phyloP scores from a whole-genome alignment of 148 eudicot species.

The Silene uniflora region DNA sequence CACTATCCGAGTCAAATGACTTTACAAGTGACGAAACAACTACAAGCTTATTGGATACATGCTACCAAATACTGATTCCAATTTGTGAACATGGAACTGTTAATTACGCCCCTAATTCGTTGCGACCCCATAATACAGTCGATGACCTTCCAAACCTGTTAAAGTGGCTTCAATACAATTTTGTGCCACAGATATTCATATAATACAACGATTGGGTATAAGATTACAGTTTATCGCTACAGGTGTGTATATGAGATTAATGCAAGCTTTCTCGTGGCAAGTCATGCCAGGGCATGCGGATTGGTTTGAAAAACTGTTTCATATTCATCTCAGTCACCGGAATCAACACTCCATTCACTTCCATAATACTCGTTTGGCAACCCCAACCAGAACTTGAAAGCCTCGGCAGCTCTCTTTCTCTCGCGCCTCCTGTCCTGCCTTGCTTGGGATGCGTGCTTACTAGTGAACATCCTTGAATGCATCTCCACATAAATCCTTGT shows the following conservation, averaged over 20 bases:
- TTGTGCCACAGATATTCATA: no score
- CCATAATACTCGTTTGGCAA: slow-evolving; percentile 84
- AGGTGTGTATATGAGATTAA: not conserved
- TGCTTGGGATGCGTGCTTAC: slow-evolving; percentile 92
- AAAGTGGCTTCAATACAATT: no score
- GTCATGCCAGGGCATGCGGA: not conserved
- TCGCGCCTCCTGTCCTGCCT: slow-evolving; percentile 79
- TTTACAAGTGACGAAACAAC: slow-evolving; percentile 15
- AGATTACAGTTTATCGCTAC: no score
- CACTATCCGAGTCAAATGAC: not conserved
- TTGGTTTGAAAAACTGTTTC: slow-evolving; percentile 15
- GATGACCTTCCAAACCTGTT: no score
- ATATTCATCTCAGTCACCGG: slow-evolving; percentile 38
- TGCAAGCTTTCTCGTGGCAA: not conserved
- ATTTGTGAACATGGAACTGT: no score
- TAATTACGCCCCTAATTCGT: no score
- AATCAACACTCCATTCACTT: slow-evolving; percentile 72
- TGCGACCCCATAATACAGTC: no score
- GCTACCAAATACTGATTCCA: no score
- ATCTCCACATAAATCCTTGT: slow-evolving; percentile 92
- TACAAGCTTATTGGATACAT: slow-evolving; percentile 8
- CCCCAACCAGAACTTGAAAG: slow-evolving; percentile 96
- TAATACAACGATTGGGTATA: no score
- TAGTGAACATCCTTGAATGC: slow-evolving; percentile 98
- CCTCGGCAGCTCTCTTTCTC: slow-evolving; percentile 93